A percentile compares a stretch with the other conserved stretches of the same genome.
Conservation (phyloP, 768 basidiomycete species). For the Serendipita sp. region DNA sequence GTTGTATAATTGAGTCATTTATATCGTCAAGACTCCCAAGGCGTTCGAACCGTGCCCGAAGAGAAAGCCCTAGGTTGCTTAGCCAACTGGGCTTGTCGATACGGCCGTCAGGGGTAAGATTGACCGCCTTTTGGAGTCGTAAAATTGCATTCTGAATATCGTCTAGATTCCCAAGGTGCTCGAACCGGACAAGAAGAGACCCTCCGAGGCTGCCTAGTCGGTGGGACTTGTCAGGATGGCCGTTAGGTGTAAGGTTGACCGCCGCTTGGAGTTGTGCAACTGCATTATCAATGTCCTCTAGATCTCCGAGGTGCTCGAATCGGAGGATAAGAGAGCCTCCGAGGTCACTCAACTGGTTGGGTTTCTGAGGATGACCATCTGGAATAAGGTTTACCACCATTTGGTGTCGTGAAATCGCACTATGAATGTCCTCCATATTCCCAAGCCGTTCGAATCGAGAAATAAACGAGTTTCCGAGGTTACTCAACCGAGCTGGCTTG, state of each 20-base stretch:
- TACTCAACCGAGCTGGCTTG: too few species aligned
- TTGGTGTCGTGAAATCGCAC: too few species aligned
- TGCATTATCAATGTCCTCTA: too few species aligned
- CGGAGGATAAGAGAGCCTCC: too few species aligned
- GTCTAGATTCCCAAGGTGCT: conserved; percentile 5
- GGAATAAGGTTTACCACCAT: too few species aligned
- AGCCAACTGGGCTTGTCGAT: neutral
- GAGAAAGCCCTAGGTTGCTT: neutral
- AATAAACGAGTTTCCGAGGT: too few species aligned
- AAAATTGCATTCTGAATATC: conserved; percentile 9
- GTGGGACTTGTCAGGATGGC: neutral
- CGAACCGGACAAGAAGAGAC: conserved; percentile 6
- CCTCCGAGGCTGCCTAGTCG: conserved; percentile 9
- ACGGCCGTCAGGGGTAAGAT: conserved; percentile 9
- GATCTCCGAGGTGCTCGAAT: too few species aligned
- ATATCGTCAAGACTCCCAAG: neutral
- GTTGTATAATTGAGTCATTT: neutral
- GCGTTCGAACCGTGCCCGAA: neutral
- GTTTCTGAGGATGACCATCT: too few species aligned
- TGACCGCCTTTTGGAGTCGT: conserved; percentile 5
- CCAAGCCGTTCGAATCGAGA: too few species aligned
- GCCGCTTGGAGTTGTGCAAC: neutral
- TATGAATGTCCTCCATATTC: neutral
- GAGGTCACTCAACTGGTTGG: too few species aligned
- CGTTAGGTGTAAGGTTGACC: conserved; percentile 10